Conservation (phyloP, 331 rosid species). For the Pyrus hybrid region DNA sequence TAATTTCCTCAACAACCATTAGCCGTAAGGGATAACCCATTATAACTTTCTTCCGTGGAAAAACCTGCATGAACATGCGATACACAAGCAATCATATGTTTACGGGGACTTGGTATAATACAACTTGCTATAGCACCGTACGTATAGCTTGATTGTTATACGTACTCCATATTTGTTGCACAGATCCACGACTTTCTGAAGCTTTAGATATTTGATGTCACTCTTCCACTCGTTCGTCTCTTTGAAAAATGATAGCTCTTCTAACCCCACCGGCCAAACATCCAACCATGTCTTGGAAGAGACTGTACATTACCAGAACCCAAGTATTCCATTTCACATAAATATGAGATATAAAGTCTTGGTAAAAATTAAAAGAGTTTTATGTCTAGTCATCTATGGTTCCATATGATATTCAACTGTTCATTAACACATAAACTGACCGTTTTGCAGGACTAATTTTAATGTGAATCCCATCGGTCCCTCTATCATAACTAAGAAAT, state of each 20-base stretch:
- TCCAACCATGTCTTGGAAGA: constrained; percentile 31
- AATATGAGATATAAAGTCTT: too few species aligned
- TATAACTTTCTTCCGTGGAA: constrained; percentile 37
- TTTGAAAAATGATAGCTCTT: constrained; percentile 10
- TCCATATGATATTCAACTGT: neutral
- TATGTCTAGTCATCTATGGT: neutral
- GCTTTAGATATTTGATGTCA: constrained; percentile 36
- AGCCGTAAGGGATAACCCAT: constrained; percentile 42
- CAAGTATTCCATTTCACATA: neutral
- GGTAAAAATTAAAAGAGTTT: neutral
- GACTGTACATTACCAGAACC: constrained; percentile 16
- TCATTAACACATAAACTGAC: neutral
- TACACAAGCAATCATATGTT: too few species aligned
- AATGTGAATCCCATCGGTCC: too few species aligned
- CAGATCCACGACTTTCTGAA: constrained; percentile 30
- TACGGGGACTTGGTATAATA: too few species aligned
- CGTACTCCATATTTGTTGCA: constrained; percentile 39
- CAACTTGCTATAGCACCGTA: too few species aligned
- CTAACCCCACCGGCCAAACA: constrained; percentile 40
- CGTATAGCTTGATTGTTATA: neutral
- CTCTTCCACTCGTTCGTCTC: constrained; percentile 14
- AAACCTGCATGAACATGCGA: constrained; percentile 24
- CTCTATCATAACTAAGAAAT: too few species aligned
- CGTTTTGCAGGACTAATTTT: too few species aligned
- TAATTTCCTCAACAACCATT: constrained; percentile 29